These are phyloP conservation scores for Fomitopsis palustris DNA, from an alignment of 1,284 basidiomycete genomes.

Conservation along the genomic window DNA sequence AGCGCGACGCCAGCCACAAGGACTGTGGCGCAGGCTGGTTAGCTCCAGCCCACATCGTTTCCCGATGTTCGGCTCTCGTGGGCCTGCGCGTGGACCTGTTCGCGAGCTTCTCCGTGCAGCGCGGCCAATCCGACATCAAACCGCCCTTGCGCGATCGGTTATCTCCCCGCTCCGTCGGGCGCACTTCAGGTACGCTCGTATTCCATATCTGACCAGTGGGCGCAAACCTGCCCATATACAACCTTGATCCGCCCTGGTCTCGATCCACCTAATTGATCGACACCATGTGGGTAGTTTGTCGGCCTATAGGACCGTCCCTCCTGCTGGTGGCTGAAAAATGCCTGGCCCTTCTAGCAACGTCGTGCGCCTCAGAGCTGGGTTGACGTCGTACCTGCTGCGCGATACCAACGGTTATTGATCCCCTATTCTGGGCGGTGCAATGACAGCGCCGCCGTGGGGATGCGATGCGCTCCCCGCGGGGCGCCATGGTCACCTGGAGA, in stretches of 20 bases:
- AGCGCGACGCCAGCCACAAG: not conserved
- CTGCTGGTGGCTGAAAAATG: not conserved
- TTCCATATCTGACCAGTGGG: not conserved
- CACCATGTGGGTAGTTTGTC: not conserved
- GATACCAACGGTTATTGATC: not conserved
- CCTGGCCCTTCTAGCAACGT: not conserved
- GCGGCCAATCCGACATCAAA: not conserved
- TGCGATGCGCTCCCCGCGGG: not conserved
- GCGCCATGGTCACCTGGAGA: constrained; percentile 1
- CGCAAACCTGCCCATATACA: not conserved
- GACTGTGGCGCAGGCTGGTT: not conserved
- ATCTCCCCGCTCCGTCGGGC: not conserved
- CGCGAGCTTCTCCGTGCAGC: not conserved
- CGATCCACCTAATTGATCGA: not conserved
- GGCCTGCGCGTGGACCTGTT: no score
- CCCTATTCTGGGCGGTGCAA: not conserved
- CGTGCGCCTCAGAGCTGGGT: not conserved
- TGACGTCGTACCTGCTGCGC: not conserved
- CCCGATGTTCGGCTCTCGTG: not conserved
- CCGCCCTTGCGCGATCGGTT: not conserved
- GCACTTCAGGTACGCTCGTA: not conserved
- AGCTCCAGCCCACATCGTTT: not conserved
- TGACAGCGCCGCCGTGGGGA: not conserved
- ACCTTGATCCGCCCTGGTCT: not conserved
- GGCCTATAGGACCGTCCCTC: not conserved